Evolutionary conservation across 495 filamentous ascomycete genomes (phyloP).

Genomic region (Penicillium verhagenii): DNA sequence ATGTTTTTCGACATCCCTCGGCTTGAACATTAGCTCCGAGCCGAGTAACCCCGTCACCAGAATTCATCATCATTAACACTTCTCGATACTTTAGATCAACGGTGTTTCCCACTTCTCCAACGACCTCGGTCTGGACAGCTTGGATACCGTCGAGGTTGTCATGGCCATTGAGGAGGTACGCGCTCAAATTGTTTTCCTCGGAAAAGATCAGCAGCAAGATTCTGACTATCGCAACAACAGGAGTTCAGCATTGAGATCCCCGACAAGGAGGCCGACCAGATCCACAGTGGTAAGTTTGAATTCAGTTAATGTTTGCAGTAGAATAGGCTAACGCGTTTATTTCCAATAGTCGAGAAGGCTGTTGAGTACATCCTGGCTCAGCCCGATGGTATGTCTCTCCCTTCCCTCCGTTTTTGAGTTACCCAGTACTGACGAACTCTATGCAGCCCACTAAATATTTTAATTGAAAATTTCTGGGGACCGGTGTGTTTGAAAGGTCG

Average conservation of each 20-base stretch:
- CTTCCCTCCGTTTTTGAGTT: neutral
- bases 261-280: conserved; percentile 96
- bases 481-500: conserved; percentile 25
- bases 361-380: conserved; percentile 93
- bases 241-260: conserved; percentile 99
- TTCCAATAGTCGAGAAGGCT: conserved; percentile 81
- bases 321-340: conserved; percentile 14
- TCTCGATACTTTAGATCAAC: conserved; percentile 61
- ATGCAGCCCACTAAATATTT: conserved; percentile 44
- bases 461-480: conserved; percentile 29
- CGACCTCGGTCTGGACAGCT: conserved; percentile 91
- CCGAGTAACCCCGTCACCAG: conserved; percentile 1
- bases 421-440: conserved; percentile 14
- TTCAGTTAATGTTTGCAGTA: neutral
- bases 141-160: conserved; percentile 98
- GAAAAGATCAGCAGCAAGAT: conserved; percentile 8
- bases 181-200: conserved; percentile 17
- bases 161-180: conserved; percentile 99
- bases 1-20: conserved; percentile 16
- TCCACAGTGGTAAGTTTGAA: conserved; percentile 84
- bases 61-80: conserved; percentile 16
- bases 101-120: conserved; percentile 85
- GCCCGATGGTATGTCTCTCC: conserved; percentile 67
- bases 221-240: conserved; percentile 50
- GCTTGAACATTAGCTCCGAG: conserved; percentile 1